Evolutionary conservation across 169 alveolate species (phyloP), one percentile per base, ranked within the genome.

Genomic region (Eimeria acervulina): DNA sequence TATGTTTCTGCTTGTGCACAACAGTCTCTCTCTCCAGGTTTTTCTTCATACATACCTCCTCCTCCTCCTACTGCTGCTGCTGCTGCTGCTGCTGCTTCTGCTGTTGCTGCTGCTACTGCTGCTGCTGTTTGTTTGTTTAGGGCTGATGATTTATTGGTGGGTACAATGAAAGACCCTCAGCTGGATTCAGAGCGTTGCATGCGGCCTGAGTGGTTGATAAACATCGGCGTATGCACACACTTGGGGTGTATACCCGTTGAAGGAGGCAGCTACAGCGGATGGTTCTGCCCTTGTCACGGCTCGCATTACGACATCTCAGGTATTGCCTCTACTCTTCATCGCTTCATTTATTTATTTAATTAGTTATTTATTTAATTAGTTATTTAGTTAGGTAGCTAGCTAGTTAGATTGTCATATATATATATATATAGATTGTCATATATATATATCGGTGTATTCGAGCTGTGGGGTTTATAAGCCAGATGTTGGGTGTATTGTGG

Each of bases 271-370:
- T 98, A 97, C 80, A 97, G 97, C 36, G 99, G 99, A 21, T 98
- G 96, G 97, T 98, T 97, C 97, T 98, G 99, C 94, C 99, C 99
- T 44, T 98, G 99, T 96, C 99, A 98, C 81, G 99, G 99, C 52
- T 97, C 99, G 51, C 99, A 98, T 95, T 98, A 98, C 94, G 99
- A 98, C 66, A 95, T 96, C 31, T 97, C 99, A 31, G 99, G 98
- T 97, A 40, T 15, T 72, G 28, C 59, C n/a, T n/a, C n/a, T n/a
- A n/a, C n/a, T n/a, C n/a, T n/a, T n/a, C n/a, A n/a, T n/a, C n/a
- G n/a, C n/a, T n/a, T n/a, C n/a, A 51, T 12, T 12, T 12, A 17
- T 51, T 51, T 51, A 51, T 51, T 51, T 10, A 51, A 17, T 51
- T 12, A 10, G 59, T 0, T 51, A 12, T 10, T 1, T 12, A 0